Evolutionary conservation across 2,329 filamentous ascomycete genomes (phyloP), one percentile per base, ranked within the genome.

Genomic region (Colletotrichum musae): DNA sequence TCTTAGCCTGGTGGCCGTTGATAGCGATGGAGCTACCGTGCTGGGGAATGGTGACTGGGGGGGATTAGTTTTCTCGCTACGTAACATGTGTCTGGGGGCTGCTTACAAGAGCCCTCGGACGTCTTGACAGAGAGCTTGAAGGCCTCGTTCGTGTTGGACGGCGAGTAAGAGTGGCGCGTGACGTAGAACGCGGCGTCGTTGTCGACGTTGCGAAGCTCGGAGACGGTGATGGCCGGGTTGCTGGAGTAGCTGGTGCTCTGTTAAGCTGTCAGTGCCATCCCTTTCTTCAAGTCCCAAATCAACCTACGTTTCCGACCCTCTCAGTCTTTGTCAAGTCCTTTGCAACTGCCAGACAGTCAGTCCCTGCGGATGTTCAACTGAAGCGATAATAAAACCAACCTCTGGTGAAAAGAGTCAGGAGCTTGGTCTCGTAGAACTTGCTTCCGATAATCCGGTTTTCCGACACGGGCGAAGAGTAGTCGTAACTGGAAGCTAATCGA

Each of bases 361-460:
- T 6, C 6, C 21, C 4, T 5, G 6, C 1, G 6, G 18, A 15
- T 10, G 16, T 36, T 12, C 6, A 5, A 15, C 1, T 36, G 24
- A 5, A 21, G 28, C 24, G 4, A 39, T 2, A 21, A 4, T 1
- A 10, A 15, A 15, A 60, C 54, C 6, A 47, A 68, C 68, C 70
- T 52, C 88, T 83, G 0, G 88, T 89, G 74, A 91, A 91, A 68
- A 90, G 75, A 2, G 86, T 86, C 32, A 91, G 77, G 24, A 90
- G 82, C 75, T 91, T 91, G 0, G 88, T 90, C 76, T 91, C 89
- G 66, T 87, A 87, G 74, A 87, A 91, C 74, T 91, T 91, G 72
- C 83, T 84, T 51, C 85, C 85, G 21, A 91, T 86, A 10, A 80
- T 80, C 13, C 89, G 83, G 72, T 86, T 87, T 74, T 90, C 88